phyloP scores from a whole-genome alignment of 2,329 filamentous ascomycete genomes.

The Fusarium caatingaense region DNA sequence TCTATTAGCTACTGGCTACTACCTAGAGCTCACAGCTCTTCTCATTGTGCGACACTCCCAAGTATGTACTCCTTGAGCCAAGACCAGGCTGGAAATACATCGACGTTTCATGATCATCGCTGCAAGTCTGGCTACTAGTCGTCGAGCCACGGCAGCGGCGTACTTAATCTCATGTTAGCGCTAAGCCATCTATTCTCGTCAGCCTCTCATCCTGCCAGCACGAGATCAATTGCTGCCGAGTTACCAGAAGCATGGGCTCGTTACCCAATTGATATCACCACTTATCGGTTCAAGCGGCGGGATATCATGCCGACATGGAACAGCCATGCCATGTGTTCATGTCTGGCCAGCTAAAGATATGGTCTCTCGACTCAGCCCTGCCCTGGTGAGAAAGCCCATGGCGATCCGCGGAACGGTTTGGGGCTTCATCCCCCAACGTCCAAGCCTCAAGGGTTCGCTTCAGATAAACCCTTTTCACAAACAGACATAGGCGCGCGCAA shows the following conservation, averaged over 20 bases:
- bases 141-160: slow-evolving; percentile 26
- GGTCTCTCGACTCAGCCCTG: slow-evolving; percentile 33
- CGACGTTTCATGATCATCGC: slow-evolving; percentile 15
- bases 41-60: neutral
- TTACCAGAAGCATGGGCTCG: slow-evolving; percentile 9
- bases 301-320: slow-evolving; percentile 14
- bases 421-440: slow-evolving; percentile 7
- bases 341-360: neutral
- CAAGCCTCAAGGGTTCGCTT: slow-evolving; percentile 27
- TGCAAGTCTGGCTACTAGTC: slow-evolving; percentile 5
- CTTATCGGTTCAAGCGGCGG: neutral
- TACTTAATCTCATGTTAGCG: slow-evolving; percentile 16
- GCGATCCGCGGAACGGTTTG: slow-evolving; percentile 29
- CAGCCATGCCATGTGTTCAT: slow-evolving; percentile 21
- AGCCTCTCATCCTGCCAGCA: slow-evolving; percentile 13
- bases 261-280: slow-evolving; percentile 3
- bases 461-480: slow-evolving; percentile 14
- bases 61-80: neutral
- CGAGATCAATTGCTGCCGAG: slow-evolving; percentile 9
- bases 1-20: neutral
- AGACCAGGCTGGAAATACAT: slow-evolving; percentile 8
- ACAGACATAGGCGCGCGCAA: slow-evolving; percentile 27
- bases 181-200: slow-evolving; percentile 7
- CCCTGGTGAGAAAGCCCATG: neutral
- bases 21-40: neutral